These are phyloP conservation scores for Orbilia oligospora DNA, from an alignment of 2,329 filamentous ascomycete species.

Conservation along the genomic window DNA sequence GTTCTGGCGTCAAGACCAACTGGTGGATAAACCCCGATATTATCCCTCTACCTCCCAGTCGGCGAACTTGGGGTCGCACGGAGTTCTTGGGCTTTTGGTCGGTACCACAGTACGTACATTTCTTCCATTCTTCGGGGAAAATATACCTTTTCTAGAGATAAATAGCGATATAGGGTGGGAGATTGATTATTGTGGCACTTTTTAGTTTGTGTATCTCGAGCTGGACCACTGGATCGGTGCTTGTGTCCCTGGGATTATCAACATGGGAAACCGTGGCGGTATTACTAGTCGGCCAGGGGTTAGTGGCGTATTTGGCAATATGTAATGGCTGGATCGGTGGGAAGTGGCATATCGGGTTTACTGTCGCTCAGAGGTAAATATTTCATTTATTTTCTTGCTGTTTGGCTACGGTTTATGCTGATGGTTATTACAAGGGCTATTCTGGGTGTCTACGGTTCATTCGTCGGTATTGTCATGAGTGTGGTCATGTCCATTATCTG, in stretches of 20 bases:
- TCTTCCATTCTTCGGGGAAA: not conserved
- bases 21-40: slow-evolving; percentile 61
- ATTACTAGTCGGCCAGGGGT: slow-evolving; percentile 45
- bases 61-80: slow-evolving; percentile 58
- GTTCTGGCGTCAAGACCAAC: slow-evolving; percentile 58
- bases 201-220: slow-evolving; percentile 55
- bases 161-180: too few relatives aligned
- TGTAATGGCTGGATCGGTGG: slow-evolving; percentile 60
- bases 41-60: slow-evolving; percentile 49
- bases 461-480: slow-evolving; percentile 54
- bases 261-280: slow-evolving; percentile 60
- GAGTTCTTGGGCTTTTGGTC: slow-evolving; percentile 60
- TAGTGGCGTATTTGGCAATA: slow-evolving; percentile 57
- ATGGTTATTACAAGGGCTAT: slow-evolving; percentile 28
- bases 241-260: slow-evolving; percentile 53
- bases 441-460: slow-evolving; percentile 56
- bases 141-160: too few relatives aligned
- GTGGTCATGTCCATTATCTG: slow-evolving; percentile 60
- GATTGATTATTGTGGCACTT: too few relatives aligned
- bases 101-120: slow-evolving; percentile 48
- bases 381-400: not conserved
- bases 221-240: slow-evolving; percentile 57
- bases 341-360: slow-evolving; percentile 59
- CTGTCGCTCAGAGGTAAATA: slow-evolving; percentile 48
- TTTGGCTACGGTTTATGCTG: slow-evolving; percentile 1